Percentiles rank a stretch among this genome's conserved stretches.
Evolutionary conservation across 2,329 filamentous ascomycete genomes (phyloP).

Genomic region (Tolypocladium amazonense): DNA sequence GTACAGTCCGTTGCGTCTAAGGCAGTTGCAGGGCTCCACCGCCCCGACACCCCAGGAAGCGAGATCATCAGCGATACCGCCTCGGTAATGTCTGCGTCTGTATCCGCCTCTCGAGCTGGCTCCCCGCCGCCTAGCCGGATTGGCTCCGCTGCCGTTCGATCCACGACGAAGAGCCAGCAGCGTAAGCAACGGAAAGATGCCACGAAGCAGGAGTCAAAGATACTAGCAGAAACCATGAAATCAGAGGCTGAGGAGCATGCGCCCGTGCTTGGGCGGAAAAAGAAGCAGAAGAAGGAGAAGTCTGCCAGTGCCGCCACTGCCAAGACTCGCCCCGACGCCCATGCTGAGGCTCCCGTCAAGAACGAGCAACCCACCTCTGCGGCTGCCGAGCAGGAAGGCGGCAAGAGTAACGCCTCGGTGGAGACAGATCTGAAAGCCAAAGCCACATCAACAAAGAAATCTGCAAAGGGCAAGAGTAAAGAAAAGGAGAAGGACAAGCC

Average conservation of each 20-base stretch:
- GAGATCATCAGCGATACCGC: conserved; percentile 69
- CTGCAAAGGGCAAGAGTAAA: conserved; percentile 16
- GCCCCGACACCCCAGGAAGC: conserved; percentile 63
- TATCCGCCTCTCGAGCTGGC: conserved; percentile 57
- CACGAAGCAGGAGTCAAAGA: conserved; percentile 50
- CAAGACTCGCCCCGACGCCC: conserved; percentile 4
- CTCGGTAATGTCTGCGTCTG: conserved; percentile 60
- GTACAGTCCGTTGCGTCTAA: conserved; percentile 17
- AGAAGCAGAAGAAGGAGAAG: conserved; percentile 74
- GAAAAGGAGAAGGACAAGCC: conserved; percentile 7
- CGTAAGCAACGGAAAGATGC: conserved; percentile 65
- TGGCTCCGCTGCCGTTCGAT: conserved; percentile 57
- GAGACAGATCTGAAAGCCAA: conserved; percentile 15
- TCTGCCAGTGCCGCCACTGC: conserved; percentile 13
- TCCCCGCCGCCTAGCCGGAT: conserved; percentile 58
- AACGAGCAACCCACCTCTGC: conserved; percentile 1
- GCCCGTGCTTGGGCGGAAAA: conserved; percentile 70
- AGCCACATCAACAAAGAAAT: conserved; percentile 17
- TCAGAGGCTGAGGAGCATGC: conserved; percentile 49
- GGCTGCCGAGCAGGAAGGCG: neutral
- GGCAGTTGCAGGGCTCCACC: conserved; percentile 25
- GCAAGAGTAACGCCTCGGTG: conserved; percentile 3
- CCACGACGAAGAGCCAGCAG: conserved; percentile 67
- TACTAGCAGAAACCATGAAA: conserved; percentile 39
- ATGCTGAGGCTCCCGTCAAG: conserved; percentile 6